Percentiles rank a stretch among this genome's conserved stretches.
Conservation (phyloP, 176 grass and related monocot genomes). For the Elymus sibiricus region DNA sequence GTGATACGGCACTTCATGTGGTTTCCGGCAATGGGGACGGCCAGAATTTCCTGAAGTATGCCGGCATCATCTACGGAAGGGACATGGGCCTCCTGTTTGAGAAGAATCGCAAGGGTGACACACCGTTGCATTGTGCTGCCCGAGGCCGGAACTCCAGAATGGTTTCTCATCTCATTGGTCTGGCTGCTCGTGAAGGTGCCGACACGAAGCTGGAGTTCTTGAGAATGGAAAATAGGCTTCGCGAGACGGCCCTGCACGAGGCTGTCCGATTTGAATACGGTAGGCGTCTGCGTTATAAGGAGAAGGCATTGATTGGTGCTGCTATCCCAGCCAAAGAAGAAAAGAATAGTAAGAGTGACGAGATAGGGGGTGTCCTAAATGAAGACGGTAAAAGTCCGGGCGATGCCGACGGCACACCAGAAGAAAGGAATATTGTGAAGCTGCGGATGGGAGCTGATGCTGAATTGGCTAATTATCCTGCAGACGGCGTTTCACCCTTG, state of each 20-base stretch:
- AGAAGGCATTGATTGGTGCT: neutral
- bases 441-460: neutral
- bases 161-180: neutral
- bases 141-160: neutral
- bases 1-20: neutral
- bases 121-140: neutral
- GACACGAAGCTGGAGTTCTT: neutral
- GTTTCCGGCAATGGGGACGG: neutral
- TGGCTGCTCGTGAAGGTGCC: neutral
- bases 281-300: neutral
- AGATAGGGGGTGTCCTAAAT: no score
- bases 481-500: neutral
- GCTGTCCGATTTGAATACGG: neutral
- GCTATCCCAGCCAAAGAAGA: no score
- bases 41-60: neutral
- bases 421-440: neutral
- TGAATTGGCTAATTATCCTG: neutral
- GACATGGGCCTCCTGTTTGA: neutral
- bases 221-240: neutral
- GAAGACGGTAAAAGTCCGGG: no score
- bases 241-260: neutral
- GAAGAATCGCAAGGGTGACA: neutral
- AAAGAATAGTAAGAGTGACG: no score
- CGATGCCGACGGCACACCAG: neutral
- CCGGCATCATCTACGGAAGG: rapidly evolving